Conservation (phyloP, 2,329 filamentous ascomycete genomes). For the Colletotrichum sp. region DNA sequence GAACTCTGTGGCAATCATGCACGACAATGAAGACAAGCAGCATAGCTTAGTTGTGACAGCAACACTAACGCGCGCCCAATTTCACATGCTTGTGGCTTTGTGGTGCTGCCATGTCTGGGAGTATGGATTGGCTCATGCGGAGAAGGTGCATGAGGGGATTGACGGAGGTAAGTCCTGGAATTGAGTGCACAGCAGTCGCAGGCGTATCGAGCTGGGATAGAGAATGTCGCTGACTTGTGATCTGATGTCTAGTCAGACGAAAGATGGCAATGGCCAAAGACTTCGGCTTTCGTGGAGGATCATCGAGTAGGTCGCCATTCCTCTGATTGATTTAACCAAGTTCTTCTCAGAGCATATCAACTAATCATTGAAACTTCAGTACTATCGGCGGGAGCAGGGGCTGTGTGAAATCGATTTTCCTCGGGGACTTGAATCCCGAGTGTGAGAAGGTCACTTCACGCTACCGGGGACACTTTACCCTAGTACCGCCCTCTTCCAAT, state of each 20-base stretch:
- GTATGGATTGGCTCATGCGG: neutral
- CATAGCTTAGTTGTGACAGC: neutral
- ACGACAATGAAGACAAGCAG: neutral
- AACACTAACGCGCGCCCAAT: neutral
- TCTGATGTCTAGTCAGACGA: neutral
- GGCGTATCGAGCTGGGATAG: rapidly evolving
- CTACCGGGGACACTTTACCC: too few species aligned
- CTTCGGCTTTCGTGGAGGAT: neutral
- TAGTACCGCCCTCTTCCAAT: too few species aligned
- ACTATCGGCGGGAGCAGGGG: neutral
- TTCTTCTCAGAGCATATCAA: rapidly evolving
- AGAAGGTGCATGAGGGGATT: slow-evolving; percentile 2
- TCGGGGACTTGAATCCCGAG: too few species aligned
- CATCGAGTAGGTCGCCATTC: neutral
- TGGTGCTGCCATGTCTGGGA: slow-evolving; percentile 2
- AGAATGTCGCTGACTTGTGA: rapidly evolving
- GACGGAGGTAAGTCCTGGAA: neutral
- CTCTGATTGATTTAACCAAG: neutral
- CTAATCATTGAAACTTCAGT: neutral
- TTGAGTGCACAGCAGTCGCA: neutral
- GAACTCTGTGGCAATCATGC: neutral
- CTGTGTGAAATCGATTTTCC: neutral
- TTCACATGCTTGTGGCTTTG: neutral
- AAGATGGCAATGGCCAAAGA: neutral
- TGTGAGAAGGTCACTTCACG: too few species aligned